Evolutionary conservation across 2,329 filamentous ascomycete genomes (phyloP).

Genomic region (Coniochaeta sp.): DNA sequence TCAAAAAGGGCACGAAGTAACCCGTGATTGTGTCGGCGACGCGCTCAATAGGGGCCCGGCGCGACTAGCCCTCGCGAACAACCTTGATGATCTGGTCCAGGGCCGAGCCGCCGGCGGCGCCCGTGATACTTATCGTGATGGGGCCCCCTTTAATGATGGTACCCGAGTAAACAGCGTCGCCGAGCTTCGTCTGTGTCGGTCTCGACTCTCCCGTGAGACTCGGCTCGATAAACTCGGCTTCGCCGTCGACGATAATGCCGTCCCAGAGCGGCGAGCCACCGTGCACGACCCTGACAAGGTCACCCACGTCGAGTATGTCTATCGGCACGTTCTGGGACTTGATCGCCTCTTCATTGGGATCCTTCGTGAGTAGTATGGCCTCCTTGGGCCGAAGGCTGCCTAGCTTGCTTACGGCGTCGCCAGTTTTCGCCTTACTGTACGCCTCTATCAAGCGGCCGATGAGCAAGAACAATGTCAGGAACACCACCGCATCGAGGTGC

Average conservation of each 20-base stretch:
- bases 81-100: constrained; percentile 72
- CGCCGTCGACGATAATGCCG: constrained; percentile 56
- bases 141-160: constrained; percentile 66
- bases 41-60: constrained; percentile 67
- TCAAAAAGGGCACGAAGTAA: constrained; percentile 71
- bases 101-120: constrained; percentile 63
- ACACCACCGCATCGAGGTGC: constrained; percentile 91
- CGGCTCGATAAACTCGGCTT: constrained; percentile 76
- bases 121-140: constrained; percentile 56
- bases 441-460: constrained; percentile 69
- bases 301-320: constrained; percentile 69
- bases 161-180: constrained; percentile 65
- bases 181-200: constrained; percentile 53
- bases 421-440: constrained; percentile 86
- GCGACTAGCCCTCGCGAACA: constrained; percentile 70
- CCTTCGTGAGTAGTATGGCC: constrained; percentile 54
- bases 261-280: constrained; percentile 83
- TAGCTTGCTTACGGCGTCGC: constrained; percentile 75
- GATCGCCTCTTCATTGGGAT: constrained; percentile 20
- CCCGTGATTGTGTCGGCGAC: constrained; percentile 66
- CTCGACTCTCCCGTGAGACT: constrained; percentile 77
- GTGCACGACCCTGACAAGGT: constrained; percentile 66
- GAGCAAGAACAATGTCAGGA: constrained; percentile 82
- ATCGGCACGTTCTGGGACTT: constrained; percentile 37
- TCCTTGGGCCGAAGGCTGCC: constrained; percentile 71